phyloP scores from a whole-genome alignment of 495 filamentous ascomycete genomes.

The Poronia punctata region DNA sequence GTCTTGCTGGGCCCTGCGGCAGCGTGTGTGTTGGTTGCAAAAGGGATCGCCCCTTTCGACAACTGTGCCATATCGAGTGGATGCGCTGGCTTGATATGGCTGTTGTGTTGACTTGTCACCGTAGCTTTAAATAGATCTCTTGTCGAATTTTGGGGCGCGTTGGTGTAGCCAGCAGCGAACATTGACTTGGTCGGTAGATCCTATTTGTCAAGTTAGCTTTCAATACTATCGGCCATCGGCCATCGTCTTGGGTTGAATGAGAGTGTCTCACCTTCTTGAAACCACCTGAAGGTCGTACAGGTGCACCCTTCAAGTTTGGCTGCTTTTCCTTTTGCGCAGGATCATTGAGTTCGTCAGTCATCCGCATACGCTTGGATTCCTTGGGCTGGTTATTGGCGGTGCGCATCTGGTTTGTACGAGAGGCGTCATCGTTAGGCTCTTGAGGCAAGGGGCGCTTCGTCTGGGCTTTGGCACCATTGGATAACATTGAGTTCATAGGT shows the following conservation, averaged over 20 bases:
- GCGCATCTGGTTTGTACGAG: constrained; percentile 30
- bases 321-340: constrained; percentile 34
- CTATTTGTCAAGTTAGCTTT: constrained; percentile 26
- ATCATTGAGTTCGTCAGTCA: constrained; percentile 50
- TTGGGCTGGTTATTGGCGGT: constrained; percentile 39
- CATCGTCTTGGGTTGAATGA: too few species aligned
- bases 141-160: constrained; percentile 30
- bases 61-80: constrained; percentile 74
- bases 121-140: constrained; percentile 41
- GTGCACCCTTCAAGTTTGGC: constrained; percentile 63
- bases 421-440: constrained; percentile 41
- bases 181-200: constrained; percentile 54
- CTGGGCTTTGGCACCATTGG: constrained; percentile 35
- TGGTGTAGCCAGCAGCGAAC: constrained; percentile 57
- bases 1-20: constrained; percentile 54
- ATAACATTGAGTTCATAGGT: constrained; percentile 36
- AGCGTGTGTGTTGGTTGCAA: constrained; percentile 61
- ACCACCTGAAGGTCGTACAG: constrained; percentile 73
- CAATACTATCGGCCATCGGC: constrained; percentile 17
- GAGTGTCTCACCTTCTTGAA: constrained; percentile 57
- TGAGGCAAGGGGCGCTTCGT: constrained; percentile 45
- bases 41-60: constrained; percentile 81
- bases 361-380: constrained; percentile 52
- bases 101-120: constrained; percentile 46
- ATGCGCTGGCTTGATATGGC: constrained; percentile 54